phyloP scores from a whole-genome alignment of 441 rosid genomes.

The Populus trichocarpa region DNA sequence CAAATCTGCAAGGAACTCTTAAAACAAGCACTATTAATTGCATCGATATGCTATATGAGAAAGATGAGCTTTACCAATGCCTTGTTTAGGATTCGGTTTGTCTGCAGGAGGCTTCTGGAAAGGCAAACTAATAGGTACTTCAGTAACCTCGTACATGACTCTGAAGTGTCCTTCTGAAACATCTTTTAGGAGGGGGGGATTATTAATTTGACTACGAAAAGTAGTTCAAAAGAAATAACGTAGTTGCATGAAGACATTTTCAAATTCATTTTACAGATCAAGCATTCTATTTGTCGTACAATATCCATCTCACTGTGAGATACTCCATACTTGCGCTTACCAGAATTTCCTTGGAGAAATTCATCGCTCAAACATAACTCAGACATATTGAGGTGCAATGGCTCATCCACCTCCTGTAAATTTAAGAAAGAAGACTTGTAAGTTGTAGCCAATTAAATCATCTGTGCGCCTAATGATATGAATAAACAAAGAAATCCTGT shows the following conservation, averaged over 20 bases:
- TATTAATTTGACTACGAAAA: too few species aligned
- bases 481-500: conserved; percentile 3
- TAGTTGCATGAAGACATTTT: too few species aligned
- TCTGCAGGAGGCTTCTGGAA: too few species aligned
- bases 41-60: conserved; percentile 7
- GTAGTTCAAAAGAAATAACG: too few species aligned
- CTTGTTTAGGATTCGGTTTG: conserved; percentile 35
- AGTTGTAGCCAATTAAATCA: conserved; percentile 5
- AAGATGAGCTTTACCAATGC: conserved; percentile 63
- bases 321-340: conserved; percentile 29
- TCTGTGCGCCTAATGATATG: background rate
- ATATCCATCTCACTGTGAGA: background rate
- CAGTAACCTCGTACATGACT: too few species aligned
- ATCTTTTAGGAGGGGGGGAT: too few species aligned
- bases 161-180: too few species aligned
- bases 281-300: background rate
- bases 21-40: background rate
- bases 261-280: background rate
- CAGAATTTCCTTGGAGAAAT: conserved; percentile 65
- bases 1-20: background rate
- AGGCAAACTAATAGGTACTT: too few species aligned
- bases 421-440: conserved; percentile 11
- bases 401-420: conserved; percentile 87
- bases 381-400: conserved; percentile 81
- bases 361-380: conserved; percentile 69